Evolutionary conservation across 2,329 filamentous ascomycete genomes (phyloP).

Genomic region (Colletotrichum camelliae): DNA sequence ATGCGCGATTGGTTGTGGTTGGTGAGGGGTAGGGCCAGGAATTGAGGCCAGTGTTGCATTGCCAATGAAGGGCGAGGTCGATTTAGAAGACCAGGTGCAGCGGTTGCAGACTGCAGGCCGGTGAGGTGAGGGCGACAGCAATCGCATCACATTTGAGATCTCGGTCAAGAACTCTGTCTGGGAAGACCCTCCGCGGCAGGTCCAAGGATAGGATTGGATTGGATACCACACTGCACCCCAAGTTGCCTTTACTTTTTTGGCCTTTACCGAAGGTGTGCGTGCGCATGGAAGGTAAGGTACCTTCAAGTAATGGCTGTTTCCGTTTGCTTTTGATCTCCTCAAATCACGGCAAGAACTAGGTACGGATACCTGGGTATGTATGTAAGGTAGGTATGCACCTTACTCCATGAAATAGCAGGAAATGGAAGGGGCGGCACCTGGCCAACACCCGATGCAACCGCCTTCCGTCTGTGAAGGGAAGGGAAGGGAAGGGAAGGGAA

Average conservation of each 20-base stretch:
- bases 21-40: conserved; percentile 9
- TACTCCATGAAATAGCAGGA: background rate
- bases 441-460: background rate
- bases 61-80: background rate
- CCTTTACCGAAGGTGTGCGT: background rate
- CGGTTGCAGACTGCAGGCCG: background rate
- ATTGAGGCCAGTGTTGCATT: conserved; percentile 16
- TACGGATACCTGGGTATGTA: background rate
- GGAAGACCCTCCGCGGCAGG: background rate
- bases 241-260: background rate
- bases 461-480: background rate
- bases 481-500: background rate
- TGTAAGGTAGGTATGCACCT: background rate
- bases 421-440: background rate
- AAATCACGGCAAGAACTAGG: background rate
- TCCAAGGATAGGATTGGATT: background rate
- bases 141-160: conserved; percentile 4
- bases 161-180: background rate
- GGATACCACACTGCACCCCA: background rate
- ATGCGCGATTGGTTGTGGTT: conserved; percentile 1
- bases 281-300: background rate
- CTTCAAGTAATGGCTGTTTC: background rate
- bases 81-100: background rate
- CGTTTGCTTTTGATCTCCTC: background rate
- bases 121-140: background rate